Evolutionary conservation across 768 basidiomycete genomes (phyloP).

Genomic region (Boletus subparvulus): DNA sequence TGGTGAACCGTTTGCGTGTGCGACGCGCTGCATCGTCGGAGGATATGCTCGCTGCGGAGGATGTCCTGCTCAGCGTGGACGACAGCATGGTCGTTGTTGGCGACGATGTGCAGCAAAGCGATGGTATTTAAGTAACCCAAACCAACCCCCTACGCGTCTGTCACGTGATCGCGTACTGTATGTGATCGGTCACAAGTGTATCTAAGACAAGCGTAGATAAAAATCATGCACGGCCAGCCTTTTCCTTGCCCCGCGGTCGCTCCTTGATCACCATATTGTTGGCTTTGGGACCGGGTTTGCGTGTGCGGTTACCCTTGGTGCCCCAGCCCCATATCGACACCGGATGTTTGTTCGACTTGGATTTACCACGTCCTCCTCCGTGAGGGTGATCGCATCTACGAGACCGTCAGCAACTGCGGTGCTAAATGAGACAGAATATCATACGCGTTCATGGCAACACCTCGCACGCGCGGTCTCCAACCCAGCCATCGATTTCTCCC

Average conservation of each 20-base stretch:
- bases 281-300: constrained; percentile 87
- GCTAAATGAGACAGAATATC: constrained; percentile 23
- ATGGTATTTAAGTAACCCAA: constrained; percentile 25
- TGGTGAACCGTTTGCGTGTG: constrained; percentile 70
- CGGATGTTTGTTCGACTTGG: constrained; percentile 94
- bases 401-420: background rate
- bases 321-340: constrained; percentile 92
- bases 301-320: constrained; percentile 89
- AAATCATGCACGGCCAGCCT: constrained; percentile 16
- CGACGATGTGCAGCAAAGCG: background rate
- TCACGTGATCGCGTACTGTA: constrained; percentile 31
- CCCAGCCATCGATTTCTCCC: constrained; percentile 89
- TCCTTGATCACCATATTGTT: constrained; percentile 89
- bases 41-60: constrained; percentile 55
- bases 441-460: constrained; percentile 96
- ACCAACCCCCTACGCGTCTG: constrained; percentile 14
- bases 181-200: constrained; percentile 8
- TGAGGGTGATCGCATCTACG: constrained; percentile 86
- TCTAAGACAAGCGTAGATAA: background rate
- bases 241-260: constrained; percentile 72
- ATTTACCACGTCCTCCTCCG: constrained; percentile 97
- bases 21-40: constrained; percentile 54
- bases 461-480: constrained; percentile 79
- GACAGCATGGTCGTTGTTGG: constrained; percentile 17
- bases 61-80: constrained; percentile 48